Percentiles rank a stretch among this genome's conserved stretches.
Evolutionary conservation across 2,329 filamentous ascomycete species (phyloP).

Genomic region (Capronia americana): DNA sequence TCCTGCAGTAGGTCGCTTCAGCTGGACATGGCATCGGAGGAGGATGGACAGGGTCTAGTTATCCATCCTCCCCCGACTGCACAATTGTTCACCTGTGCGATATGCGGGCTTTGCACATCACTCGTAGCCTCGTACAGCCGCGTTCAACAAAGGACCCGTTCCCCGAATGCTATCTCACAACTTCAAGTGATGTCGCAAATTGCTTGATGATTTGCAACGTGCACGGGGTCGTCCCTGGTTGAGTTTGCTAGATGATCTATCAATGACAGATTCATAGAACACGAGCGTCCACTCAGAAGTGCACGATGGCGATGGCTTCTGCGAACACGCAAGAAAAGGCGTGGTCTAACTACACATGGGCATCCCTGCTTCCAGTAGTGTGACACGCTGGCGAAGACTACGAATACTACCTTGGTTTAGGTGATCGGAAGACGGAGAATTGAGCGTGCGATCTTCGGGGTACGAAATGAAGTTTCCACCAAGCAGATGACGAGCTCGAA

Average conservation of each 20-base stretch:
- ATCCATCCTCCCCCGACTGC: not conserved
- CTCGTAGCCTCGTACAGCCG: slow-evolving; percentile 6
- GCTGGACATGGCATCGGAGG: not conserved
- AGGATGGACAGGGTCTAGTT: not conserved
- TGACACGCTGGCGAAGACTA: slow-evolving; percentile 10
- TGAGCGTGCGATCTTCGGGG: slow-evolving; percentile 12
- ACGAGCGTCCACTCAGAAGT: slow-evolving; percentile 14
- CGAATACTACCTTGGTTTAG: not conserved
- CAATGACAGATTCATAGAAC: slow-evolving; percentile 15
- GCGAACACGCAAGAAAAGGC: not conserved
- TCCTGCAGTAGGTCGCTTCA: slow-evolving; percentile 17
- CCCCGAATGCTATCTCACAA: not conserved
- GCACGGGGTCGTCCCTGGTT: slow-evolving; percentile 8
- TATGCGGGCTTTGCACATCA: slow-evolving; percentile 3
- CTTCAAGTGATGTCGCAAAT: not conserved
- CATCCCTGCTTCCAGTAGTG: slow-evolving; percentile 5
- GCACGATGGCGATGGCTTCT: not conserved
- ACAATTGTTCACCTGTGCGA: slow-evolving; percentile 15
- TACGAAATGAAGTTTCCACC: slow-evolving; percentile 3
- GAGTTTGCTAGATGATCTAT: slow-evolving; percentile 6
- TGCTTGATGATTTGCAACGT: not conserved
- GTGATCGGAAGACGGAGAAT: slow-evolving; percentile 26
- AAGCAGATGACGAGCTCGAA: slow-evolving; percentile 10
- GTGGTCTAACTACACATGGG: not conserved
- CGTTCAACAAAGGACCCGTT: slow-evolving; percentile 4